Conservation (phyloP, 495 filamentous ascomycete species). For the Halenospora varia region DNA sequence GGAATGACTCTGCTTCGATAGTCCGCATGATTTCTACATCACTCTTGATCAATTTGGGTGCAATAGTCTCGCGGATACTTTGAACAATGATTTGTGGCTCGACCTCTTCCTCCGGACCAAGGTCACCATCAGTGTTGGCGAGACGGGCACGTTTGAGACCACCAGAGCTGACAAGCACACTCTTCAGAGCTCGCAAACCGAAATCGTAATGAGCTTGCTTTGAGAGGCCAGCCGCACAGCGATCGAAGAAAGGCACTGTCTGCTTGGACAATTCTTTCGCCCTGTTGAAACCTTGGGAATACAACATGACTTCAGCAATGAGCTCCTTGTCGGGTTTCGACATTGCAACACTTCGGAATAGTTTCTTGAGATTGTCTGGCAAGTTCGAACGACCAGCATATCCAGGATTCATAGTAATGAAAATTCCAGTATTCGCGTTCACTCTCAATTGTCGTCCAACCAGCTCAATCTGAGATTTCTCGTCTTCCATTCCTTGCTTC, state of each 20-base stretch:
- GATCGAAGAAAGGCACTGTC: slow-evolving; percentile 96
- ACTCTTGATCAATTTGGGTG: slow-evolving; percentile 86
- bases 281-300: slow-evolving; percentile 96
- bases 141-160: slow-evolving; percentile 87
- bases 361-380: slow-evolving; percentile 97
- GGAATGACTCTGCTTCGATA: slow-evolving; percentile 85
- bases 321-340: slow-evolving; percentile 99
- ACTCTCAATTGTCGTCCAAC: slow-evolving; percentile 84
- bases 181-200: slow-evolving; percentile 94
- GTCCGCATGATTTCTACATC: slow-evolving; percentile 85
- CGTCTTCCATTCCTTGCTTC: slow-evolving; percentile 71
- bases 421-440: slow-evolving; percentile 91
- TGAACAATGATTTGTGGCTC: slow-evolving; percentile 99
- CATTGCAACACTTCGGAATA: slow-evolving; percentile 99
- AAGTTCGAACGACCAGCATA: slow-evolving; percentile 97
- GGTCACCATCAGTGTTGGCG: slow-evolving; percentile 43
- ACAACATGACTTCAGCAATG: slow-evolving; percentile 99
- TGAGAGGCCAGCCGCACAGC: slow-evolving; percentile 71
- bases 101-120: slow-evolving; percentile 68
- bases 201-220: slow-evolving; percentile 99
- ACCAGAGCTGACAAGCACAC: slow-evolving; percentile 94
- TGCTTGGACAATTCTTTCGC: slow-evolving; percentile 90
- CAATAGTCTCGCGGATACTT: slow-evolving; percentile 96
- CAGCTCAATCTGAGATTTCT: slow-evolving; percentile 84
- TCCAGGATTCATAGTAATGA: slow-evolving; percentile 99